A percentile compares a stretch with the other conserved stretches of the same genome.
These are phyloP conservation scores for Corymbia citriodora DNA, from an alignment of 441 rosid genomes.

Conservation along the genomic window DNA sequence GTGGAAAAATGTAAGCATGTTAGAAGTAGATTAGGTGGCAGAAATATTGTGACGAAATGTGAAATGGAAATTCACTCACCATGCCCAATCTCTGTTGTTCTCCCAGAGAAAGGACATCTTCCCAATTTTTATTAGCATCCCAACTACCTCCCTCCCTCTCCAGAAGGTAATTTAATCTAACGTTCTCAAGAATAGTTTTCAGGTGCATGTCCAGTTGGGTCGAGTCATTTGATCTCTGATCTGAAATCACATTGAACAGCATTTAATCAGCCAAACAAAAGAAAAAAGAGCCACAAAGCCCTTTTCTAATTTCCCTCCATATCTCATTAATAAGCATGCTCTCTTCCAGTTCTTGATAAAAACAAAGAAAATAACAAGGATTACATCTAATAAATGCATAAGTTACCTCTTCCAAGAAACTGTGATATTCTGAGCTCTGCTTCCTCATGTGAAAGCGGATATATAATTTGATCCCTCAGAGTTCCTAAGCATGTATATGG, in stretches of 20 bases:
- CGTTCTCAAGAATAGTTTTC: conserved; percentile 82
- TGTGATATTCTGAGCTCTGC: conserved; percentile 54
- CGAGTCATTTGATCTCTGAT: conserved; percentile 27
- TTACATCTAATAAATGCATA: neutral
- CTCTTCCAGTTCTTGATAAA: neutral
- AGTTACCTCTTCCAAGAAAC: conserved; percentile 50
- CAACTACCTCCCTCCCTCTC: conserved; percentile 90
- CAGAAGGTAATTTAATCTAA: conserved; percentile 77
- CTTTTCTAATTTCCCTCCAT: neutral
- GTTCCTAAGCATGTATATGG: conserved; percentile 99
- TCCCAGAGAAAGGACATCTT: conserved; percentile 92
- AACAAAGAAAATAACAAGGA: neutral
- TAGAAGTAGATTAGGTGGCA: conserved; percentile 7
- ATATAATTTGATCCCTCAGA: conserved; percentile 97
- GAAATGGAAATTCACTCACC: conserved; percentile 39
- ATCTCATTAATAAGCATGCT: neutral
- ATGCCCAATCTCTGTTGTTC: conserved; percentile 99
- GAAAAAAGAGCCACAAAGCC: neutral
- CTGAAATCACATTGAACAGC: conserved; percentile 30
- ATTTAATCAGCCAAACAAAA: neutral
- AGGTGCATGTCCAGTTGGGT: conserved; percentile 48
- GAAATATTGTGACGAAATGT: neutral
- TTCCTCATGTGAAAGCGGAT: conserved; percentile 90
- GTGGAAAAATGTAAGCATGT: conserved; percentile 12
- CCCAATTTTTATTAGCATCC: conserved; percentile 90